phyloP scores from a whole-genome alignment of 2,329 filamentous ascomycete genomes.

The Apiospora rasikravindrae region DNA sequence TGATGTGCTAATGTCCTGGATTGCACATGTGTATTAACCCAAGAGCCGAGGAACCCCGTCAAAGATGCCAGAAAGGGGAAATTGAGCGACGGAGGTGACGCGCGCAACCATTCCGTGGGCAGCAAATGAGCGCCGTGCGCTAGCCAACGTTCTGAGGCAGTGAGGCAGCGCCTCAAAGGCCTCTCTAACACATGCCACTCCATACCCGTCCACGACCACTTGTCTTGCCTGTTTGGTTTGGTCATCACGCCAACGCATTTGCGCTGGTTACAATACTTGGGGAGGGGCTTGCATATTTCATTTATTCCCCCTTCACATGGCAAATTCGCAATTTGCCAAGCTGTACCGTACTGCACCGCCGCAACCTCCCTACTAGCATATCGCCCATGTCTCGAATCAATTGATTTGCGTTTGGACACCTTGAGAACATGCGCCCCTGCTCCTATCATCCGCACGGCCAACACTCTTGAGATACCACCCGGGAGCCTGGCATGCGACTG shows the following conservation, averaged over 20 bases:
- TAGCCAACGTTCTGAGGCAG: neutral
- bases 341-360: neutral
- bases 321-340: neutral
- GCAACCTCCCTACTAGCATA: slow-evolving; percentile 1
- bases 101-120: neutral
- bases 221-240: neutral
- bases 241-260: slow-evolving; percentile 13
- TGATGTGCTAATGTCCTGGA: too few relatives aligned
- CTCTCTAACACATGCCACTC: slow-evolving; percentile 8
- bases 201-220: neutral
- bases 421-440: neutral
- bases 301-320: neutral
- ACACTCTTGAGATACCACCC: slow-evolving; percentile 14
- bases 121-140: slow-evolving; percentile 9
- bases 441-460: neutral
- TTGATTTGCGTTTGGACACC: slow-evolving; percentile 8
- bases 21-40: neutral
- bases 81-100: slow-evolving; percentile 10
- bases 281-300: slow-evolving; percentile 2
- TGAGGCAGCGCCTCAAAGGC: neutral
- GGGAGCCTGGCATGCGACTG: slow-evolving; percentile 16
- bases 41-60: neutral
- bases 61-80: neutral
- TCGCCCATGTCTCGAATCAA: slow-evolving; percentile 11
- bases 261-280: slow-evolving; percentile 1